Percentiles rank a stretch among this genome's conserved stretches.
phyloP scores from a whole-genome alignment of 2,329 filamentous ascomycete genomes.

The Amylocarpus encephaloides region DNA sequence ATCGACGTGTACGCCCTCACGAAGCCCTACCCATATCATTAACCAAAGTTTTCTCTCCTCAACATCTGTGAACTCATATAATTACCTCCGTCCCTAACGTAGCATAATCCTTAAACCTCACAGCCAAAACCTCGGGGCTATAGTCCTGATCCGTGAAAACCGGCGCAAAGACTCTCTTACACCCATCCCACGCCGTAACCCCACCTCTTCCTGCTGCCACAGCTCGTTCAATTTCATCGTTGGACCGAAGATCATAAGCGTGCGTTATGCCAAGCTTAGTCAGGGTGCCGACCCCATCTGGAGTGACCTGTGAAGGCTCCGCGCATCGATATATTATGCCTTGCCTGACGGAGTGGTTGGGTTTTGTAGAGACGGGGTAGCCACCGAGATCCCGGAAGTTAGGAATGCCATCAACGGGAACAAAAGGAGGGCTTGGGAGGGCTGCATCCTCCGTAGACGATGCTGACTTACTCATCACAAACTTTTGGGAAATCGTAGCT shows the following conservation, averaged over 20 bases:
- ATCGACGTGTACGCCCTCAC: conserved; percentile 58
- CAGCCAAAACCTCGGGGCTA: conserved; percentile 54
- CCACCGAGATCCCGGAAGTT: conserved; percentile 67
- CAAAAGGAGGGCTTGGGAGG: conserved; percentile 41
- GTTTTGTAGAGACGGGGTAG: conserved; percentile 38
- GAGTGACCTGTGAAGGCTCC: conserved; percentile 54
- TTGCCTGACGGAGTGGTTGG: conserved; percentile 40
- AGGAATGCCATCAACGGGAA: conserved; percentile 48
- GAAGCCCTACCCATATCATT: conserved; percentile 44
- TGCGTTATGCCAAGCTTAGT: conserved; percentile 51
- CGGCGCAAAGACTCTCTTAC: conserved; percentile 52
- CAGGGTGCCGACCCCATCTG: conserved; percentile 46
- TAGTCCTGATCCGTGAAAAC: conserved; percentile 59
- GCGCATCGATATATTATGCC: conserved; percentile 61
- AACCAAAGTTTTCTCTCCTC: neutral
- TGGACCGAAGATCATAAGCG: conserved; percentile 64
- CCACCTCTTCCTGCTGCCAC: conserved; percentile 31
- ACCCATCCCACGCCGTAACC: conserved; percentile 43
- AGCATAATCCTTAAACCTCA: conserved; percentile 55
- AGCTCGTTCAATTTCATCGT: conserved; percentile 48
- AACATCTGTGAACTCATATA: neutral
- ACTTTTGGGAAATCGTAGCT: neutral
- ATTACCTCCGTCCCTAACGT: conserved; percentile 41
- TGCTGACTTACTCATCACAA: conserved; percentile 7
- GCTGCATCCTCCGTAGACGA: neutral